These are phyloP conservation scores for Danielia oregonensis DNA, from an alignment of 805 yeast species.

Conservation along the genomic window DNA sequence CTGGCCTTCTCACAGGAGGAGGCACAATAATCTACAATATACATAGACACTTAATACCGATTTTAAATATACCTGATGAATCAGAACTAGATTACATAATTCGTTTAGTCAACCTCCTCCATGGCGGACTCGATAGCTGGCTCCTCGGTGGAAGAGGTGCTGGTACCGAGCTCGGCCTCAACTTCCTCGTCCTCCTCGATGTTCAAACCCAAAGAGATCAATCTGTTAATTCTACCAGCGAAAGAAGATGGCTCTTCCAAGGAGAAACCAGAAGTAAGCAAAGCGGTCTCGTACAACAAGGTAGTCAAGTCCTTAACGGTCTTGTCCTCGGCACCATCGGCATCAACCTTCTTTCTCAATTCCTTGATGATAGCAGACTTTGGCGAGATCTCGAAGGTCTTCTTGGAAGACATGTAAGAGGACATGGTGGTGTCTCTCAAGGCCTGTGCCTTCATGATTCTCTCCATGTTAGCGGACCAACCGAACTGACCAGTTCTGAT, in stretches of 20 bases:
- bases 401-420: slow-evolving; percentile 98
- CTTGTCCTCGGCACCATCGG: slow-evolving; percentile 97
- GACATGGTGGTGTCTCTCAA: slow-evolving; percentile 98
- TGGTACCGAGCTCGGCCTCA: slow-evolving; percentile 45
- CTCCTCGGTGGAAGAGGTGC: slow-evolving; percentile 42
- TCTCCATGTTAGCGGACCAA: slow-evolving; percentile 99
- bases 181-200: slow-evolving; percentile 83
- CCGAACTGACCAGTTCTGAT: slow-evolving; percentile 99
- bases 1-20: slow-evolving; percentile 10
- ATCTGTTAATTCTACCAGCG: slow-evolving; percentile 96
- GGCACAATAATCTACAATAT: background rate
- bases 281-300: slow-evolving; percentile 94
- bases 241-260: slow-evolving; percentile 97
- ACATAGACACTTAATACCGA: background rate
- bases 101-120: slow-evolving; percentile 94
- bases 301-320: slow-evolving; percentile 97
- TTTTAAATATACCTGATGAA: background rate
- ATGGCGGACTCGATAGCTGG: slow-evolving; percentile 66
- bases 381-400: slow-evolving; percentile 98
- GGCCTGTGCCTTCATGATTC: slow-evolving; percentile 99
- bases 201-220: slow-evolving; percentile 96
- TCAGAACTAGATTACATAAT: slow-evolving; percentile 10
- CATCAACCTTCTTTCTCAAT: slow-evolving; percentile 93
- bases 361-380: slow-evolving; percentile 92
- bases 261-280: slow-evolving; percentile 97